phyloP scores from a whole-genome alignment of 768 basidiomycete genomes.

The Boletus tomentosulus region DNA sequence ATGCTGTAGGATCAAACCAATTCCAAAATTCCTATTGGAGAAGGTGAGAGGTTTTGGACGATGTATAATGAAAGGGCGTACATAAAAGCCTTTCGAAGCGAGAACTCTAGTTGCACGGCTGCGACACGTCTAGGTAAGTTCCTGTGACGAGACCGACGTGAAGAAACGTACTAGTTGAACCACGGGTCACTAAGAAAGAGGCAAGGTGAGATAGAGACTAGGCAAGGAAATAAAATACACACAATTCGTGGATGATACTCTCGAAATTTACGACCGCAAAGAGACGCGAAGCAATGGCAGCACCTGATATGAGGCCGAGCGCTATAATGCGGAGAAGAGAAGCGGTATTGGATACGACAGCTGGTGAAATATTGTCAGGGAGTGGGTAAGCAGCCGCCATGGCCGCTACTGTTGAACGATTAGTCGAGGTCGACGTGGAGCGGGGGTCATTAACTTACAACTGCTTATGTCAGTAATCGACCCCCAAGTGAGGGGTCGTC shows the following conservation, averaged over 20 bases:
- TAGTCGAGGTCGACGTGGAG: constrained; percentile 22
- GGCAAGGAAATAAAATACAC: constrained; percentile 30
- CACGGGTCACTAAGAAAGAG: constrained; percentile 74
- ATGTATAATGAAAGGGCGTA: constrained; percentile 37
- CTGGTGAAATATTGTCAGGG: constrained; percentile 63
- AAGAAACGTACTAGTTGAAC: constrained; percentile 90
- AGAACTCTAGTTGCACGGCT: constrained; percentile 93
- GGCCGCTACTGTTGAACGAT: constrained; percentile 35
- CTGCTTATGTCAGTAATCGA: constrained; percentile 4
- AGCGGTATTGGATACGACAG: constrained; percentile 80
- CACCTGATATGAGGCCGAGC: constrained; percentile 85
- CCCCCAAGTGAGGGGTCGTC: constrained; percentile 13
- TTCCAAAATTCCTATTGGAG: constrained; percentile 93
- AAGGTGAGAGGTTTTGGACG: constrained; percentile 3
- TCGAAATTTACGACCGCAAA: constrained; percentile 98
- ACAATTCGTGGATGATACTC: constrained; percentile 99
- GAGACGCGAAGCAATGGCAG: constrained; percentile 91
- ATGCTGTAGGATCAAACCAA: constrained; percentile 99
- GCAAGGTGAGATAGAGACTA: constrained; percentile 1
- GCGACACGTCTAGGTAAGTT: constrained; percentile 5
- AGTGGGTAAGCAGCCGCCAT: constrained; percentile 74
- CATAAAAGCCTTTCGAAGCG: constrained; percentile 93
- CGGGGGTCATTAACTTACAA: too few relatives aligned
- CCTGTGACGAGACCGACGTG: background rate
- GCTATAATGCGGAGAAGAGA: constrained; percentile 89